Base-by-base conservation (phyloP, 2,329 filamentous ascomycete species). In the Fusarium torreyae region DNA sequence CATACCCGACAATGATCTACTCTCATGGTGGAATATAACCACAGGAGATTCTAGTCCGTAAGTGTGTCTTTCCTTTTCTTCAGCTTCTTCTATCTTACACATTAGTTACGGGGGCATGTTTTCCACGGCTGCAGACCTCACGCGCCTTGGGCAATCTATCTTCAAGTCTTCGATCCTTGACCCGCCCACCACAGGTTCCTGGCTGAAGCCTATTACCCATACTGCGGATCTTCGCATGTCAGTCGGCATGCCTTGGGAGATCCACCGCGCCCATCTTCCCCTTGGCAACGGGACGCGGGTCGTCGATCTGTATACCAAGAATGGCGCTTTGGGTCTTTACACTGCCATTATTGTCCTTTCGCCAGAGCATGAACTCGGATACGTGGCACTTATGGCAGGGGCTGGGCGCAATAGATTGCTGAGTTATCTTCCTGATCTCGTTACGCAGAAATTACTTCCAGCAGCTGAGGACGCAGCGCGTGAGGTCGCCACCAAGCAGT, bases 221-320 rank as follows among this genome's bases (percentile, higher is more conserved):
- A 65, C 62, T 3, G 34, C 62, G 2, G 46, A 65, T 1, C 14
- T 34, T 5, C 13, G n/a, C 8, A 33, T 65, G 22, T 59, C 62
- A 0, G 31, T 65, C 5, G 62, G 62, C 2, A 65, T 65, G 62
- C 60, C 62, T 5, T 65, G 62, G 62, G 62, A 65, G 43, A 65
- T 65, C 1, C 36, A 52, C 2, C 62, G 62, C 4, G 64, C n/a
- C 2, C 6, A 18, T 4, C 3, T 54, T 2, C 57, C 60, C 2
- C 18, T 63, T 14, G 26, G 20, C 8, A 33, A 5, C 6, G 48
- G 46, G 10, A 10, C 22, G 6, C n/a, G 55, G 3, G 20, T 50
- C 8, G 20, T 48, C 0, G 62, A 65, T 15, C 33, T 65, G 1
- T 65, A 65, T 24, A 49, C 60, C 1, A 65, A 65, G 36, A 65